Conservation (phyloP, 306 rosid species). For the Carpinus fangiana region DNA sequence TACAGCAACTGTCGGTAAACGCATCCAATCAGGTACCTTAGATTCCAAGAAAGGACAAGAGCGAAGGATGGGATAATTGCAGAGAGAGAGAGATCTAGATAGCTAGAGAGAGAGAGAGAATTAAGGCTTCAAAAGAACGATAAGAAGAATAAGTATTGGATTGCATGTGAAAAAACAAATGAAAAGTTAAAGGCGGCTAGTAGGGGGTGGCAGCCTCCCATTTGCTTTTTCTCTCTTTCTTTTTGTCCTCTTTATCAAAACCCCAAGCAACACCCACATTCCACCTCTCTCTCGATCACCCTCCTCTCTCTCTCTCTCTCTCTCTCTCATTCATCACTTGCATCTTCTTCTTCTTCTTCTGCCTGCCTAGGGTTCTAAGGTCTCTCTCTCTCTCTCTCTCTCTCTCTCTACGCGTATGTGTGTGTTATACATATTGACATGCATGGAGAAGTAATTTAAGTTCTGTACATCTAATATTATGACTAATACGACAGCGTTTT, state of each 20-base stretch:
- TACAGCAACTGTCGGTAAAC: constrained; percentile 14
- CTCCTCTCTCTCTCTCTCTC: constrained; percentile 18
- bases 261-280: constrained; percentile 65
- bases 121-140: constrained; percentile 54
- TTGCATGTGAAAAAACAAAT: constrained; percentile 42
- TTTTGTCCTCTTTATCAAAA: constrained; percentile 78
- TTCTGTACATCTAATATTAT: neutral
- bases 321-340: constrained; percentile 12
- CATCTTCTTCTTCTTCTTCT: constrained; percentile 42
- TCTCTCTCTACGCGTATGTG: neutral
- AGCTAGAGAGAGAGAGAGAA: neutral
- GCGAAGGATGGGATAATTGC: constrained; percentile 79
- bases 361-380: no score
- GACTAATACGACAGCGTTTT: neutral
- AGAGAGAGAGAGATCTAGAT: neutral
- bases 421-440: neutral
- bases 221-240: constrained; percentile 31
- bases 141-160: constrained; percentile 43
- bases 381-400: constrained; percentile 25
- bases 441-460: neutral
- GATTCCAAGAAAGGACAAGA: constrained; percentile 66
- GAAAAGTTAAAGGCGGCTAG: constrained; percentile 41
- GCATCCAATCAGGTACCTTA: constrained; percentile 28
- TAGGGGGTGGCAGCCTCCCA: constrained; percentile 31
- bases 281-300: constrained; percentile 28